Evolutionary conservation across 2,329 filamentous ascomycete genomes (phyloP), one percentile per base, ranked within the genome.

Genomic region (Escovopsis sp.): DNA sequence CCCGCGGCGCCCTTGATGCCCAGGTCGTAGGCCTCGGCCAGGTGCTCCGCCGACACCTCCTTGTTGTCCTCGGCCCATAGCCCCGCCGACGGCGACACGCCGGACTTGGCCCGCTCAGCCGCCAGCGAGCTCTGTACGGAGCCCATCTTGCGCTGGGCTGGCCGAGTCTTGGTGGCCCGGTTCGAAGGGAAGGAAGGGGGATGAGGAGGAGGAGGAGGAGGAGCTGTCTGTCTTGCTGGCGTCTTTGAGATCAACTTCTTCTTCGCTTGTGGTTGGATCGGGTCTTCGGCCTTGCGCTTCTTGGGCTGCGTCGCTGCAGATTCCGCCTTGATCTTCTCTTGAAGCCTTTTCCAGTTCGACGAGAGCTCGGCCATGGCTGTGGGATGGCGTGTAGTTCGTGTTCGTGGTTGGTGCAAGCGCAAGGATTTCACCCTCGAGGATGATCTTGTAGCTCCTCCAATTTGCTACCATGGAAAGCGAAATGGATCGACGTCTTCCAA

Each of bases 271-370:
- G 42, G 11, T 48, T 57, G 41, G 29, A 51, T 32, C 48, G 55
- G 49, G 51, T 45, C 47, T 44, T 57, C 56, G 29, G 60, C 54
- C 51, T 70, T 67, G 47, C 68, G 62, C 47, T 68, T 67, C 12
- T 59, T 40, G 60, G 62, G 48, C n/a, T 59, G 44, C 13, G 57
- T 52, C 13, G 59, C 8, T 30, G 27, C 45, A 25, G 64, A 58
- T 45, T 70, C 66, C 34, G 66, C 57, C 53, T 72, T 68, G 51
- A 76, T 62, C 51, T 71, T 71, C 49, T 73, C 72, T 62, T 86
- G 81, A 42, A 88, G 69, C 62, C 74, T 81, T 62, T 85, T 86
- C 83, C 83, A 88, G 57, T 88, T 88, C 41, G 73, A 76, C 11
- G 76, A 81, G 30, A 80, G 60, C 51, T 64, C 65, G 32, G 59